Percentiles rank a stretch among this genome's conserved stretches.
These are phyloP conservation scores for Wickerhamomyces hampshirensis DNA, from an alignment of 805 yeast species.

Conservation along the genomic window DNA sequence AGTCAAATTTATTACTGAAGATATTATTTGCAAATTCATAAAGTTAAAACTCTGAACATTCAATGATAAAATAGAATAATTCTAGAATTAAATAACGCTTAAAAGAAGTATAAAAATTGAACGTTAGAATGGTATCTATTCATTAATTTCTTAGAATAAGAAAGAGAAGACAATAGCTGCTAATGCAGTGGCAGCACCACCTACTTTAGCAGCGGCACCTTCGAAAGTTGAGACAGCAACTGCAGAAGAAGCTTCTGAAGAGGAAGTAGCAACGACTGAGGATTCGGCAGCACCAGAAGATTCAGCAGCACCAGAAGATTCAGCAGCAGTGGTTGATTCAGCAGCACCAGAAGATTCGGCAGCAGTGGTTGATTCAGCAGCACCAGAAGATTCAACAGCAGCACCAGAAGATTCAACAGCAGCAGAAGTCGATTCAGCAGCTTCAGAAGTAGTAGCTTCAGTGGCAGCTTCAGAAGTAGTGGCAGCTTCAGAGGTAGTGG, in stretches of 20 bases:
- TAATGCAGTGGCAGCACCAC: conserved; percentile 18
- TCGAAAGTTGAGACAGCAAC: conserved; percentile 14
- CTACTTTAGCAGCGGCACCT: conserved; percentile 20
- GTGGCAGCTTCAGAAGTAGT: conserved; percentile 15
- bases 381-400: conserved; percentile 27
- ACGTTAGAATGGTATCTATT: not conserved
- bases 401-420: conserved; percentile 15
- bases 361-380: conserved; percentile 26
- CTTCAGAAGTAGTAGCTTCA: conserved; percentile 11
- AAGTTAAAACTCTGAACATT: too few relatives aligned
- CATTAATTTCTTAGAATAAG: conserved; percentile 7
- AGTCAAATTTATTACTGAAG: too few relatives aligned
- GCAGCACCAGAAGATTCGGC: conserved; percentile 13
- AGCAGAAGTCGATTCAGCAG: conserved; percentile 15
- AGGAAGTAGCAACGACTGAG: conserved; percentile 4
- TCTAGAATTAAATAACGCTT: too few relatives aligned
- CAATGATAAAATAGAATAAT: too few relatives aligned
- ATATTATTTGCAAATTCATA: too few relatives aligned
- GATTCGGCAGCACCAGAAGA: conserved; percentile 6
- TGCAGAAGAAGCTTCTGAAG: conserved; percentile 6
- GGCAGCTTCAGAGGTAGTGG: conserved; percentile 18
- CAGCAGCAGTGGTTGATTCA: conserved; percentile 3
- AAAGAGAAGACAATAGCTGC: conserved; percentile 15
- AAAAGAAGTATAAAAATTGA: too few relatives aligned
- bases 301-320: conserved; percentile 7